phyloP scores from a whole-genome alignment of 352 stramenopile species.

The Phytophthora hibernalis region DNA sequence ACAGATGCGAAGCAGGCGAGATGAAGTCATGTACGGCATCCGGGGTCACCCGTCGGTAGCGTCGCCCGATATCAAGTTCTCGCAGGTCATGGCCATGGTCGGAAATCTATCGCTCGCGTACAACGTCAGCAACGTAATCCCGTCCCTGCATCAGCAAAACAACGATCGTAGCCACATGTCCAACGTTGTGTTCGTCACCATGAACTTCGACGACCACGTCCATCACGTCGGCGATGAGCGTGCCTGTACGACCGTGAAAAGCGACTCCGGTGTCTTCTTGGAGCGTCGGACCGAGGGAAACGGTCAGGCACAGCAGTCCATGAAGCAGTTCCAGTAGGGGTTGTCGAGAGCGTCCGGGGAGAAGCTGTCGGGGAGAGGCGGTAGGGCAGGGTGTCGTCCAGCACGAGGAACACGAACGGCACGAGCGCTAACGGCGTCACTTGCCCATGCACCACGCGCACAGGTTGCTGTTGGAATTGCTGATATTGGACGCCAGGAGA shows the following conservation, averaged over 20 bases:
- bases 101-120: too few relatives aligned
- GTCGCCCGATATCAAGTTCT: slow-evolving; percentile 24
- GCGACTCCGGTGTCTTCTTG: slow-evolving; percentile 38
- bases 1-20: slow-evolving; percentile 44
- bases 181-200: too few relatives aligned
- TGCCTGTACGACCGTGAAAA: slow-evolving; percentile 40
- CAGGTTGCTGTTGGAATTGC: too few relatives aligned
- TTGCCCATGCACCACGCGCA: too few relatives aligned
- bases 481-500: too few relatives aligned
- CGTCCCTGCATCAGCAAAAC: too few relatives aligned
- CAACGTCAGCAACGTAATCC: slow-evolving; percentile 34
- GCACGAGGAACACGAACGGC: slow-evolving; percentile 35
- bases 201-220: slow-evolving; percentile 30
- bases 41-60: slow-evolving; percentile 28
- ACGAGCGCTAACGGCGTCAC: slow-evolving; percentile 11
- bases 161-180: too few relatives aligned
- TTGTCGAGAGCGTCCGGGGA: slow-evolving; percentile 30
- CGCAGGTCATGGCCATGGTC: too few relatives aligned
- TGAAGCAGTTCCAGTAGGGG: slow-evolving; percentile 49
- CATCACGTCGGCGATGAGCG: slow-evolving; percentile 43
- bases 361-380: slow-evolving; percentile 25
- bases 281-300: slow-evolving; percentile 41
- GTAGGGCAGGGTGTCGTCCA: slow-evolving; percentile 28
- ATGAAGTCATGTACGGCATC: slow-evolving; percentile 43
- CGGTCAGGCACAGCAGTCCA: slow-evolving; percentile 42